Percentiles rank a stretch among this genome's conserved stretches.
phyloP scores from a whole-genome alignment of 257 asterid species.

The Hygrophila difformis region DNA sequence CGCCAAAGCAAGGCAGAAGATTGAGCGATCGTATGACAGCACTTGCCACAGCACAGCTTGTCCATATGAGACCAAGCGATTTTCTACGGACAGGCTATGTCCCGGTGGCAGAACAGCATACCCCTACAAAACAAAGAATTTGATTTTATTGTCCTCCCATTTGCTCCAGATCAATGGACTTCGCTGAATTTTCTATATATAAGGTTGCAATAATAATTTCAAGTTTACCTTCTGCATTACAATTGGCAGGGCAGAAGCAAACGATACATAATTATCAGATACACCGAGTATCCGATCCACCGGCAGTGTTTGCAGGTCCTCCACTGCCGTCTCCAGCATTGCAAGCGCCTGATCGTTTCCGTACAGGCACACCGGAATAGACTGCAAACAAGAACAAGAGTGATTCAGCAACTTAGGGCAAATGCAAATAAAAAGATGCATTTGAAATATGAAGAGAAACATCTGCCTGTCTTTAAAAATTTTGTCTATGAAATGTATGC shows the following conservation, averaged over 20 bases:
- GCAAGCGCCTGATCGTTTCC: conserved; percentile 27
- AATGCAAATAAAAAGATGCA: too few species aligned
- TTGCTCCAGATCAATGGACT: too few species aligned
- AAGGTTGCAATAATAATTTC: too few species aligned
- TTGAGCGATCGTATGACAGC: conserved; percentile 19
- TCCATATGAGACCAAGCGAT: conserved; percentile 14
- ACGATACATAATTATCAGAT: conserved; percentile 15
- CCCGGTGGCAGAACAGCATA: conserved; percentile 29
- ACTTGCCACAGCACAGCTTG: conserved; percentile 34
- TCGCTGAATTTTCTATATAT: not conserved
- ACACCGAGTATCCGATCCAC: conserved; percentile 28
- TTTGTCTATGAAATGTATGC: too few species aligned
- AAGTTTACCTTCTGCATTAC: conserved; percentile 23
- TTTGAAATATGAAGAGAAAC: not conserved
- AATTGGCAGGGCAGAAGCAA: conserved; percentile 21
- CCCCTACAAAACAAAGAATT: conserved; percentile 21
- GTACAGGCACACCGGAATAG: conserved; percentile 17
- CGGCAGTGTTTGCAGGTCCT: conserved; percentile 17
- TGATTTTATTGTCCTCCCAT: not conserved
- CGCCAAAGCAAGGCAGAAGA: conserved; percentile 19
- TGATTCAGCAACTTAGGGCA: not conserved
- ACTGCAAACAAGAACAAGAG: conserved; percentile 12
- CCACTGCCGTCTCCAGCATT: conserved; percentile 28
- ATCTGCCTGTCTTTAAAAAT: too few species aligned
- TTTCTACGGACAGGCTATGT: conserved; percentile 9